phyloP scores from a whole-genome alignment of 495 filamentous ascomycete genomes.

The Halenospora varia region DNA sequence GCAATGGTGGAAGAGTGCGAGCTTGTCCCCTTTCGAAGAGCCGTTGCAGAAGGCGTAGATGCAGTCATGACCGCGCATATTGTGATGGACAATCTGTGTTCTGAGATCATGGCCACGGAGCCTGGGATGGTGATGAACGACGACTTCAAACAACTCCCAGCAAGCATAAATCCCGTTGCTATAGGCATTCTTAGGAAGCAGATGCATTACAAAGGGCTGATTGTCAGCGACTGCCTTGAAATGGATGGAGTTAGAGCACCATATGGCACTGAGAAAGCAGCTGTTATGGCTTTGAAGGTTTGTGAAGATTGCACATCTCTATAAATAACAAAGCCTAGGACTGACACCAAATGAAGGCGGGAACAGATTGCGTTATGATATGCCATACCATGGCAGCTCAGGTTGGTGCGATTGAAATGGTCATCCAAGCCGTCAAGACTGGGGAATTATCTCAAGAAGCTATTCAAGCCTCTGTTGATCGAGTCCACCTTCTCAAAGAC shows the following conservation, averaged over 20 bases:
- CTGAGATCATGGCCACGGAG: too few relatives aligned
- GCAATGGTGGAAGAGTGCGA: conserved; percentile 78
- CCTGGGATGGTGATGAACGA: conserved; percentile 40
- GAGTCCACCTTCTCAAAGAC: conserved; percentile 35
- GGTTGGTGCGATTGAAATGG: conserved; percentile 36
- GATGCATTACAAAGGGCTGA: conserved; percentile 80
- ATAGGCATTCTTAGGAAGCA: conserved; percentile 77
- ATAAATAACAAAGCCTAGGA: not conserved
- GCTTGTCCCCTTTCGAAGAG: conserved; percentile 79
- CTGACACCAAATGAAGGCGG: conserved; percentile 26
- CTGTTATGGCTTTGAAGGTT: conserved; percentile 38
- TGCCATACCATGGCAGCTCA: conserved; percentile 47
- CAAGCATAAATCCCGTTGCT: conserved; percentile 68
- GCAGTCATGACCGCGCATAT: conserved; percentile 90
- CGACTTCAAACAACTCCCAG: conserved; percentile 36
- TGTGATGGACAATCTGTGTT: too few relatives aligned
- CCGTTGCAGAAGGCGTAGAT: conserved; percentile 77
- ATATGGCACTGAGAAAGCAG: conserved; percentile 42
- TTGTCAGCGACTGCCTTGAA: conserved; percentile 85
- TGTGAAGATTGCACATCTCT: not conserved
- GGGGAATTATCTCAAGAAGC: conserved; percentile 30
- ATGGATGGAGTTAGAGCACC: conserved; percentile 65
- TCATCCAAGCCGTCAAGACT: conserved; percentile 36
- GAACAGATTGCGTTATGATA: conserved; percentile 48
- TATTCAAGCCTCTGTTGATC: conserved; percentile 34